Base-by-base conservation (phyloP, 2,329 filamentous ascomycete genomes). In the Clarireedia homoeocarpa region DNA sequence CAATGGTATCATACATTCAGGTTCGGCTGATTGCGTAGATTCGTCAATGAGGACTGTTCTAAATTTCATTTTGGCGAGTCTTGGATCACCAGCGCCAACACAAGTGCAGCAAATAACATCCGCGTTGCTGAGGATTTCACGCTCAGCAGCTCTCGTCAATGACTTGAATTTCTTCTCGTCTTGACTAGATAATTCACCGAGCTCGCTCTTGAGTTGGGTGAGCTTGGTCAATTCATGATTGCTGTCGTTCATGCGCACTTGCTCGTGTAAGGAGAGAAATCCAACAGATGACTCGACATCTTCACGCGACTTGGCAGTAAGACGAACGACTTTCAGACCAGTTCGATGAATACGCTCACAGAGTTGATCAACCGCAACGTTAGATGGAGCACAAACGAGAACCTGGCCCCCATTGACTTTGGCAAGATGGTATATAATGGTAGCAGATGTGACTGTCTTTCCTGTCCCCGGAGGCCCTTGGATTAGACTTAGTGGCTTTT, bases 131-230 rank as follows among this genome's bases (percentile, higher is more conserved):
- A 99, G 78, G 59, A 99, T 96, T 71, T 99, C 94, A 55, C 91
- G 87, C 73, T 99, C 94, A 7, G 94, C 94, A 57, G 88, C 86
- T 65, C 95, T 88, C 58, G 91, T 96, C 51, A 99, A 81, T 69
- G 95, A 89, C 75, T 96, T 96, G 78, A 94, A 94, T 68, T 95
- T 96, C 80, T 99, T 99, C 74, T 99, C 94, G 68, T 99, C 94
- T 71, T 95, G 88, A 66, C 89, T 95, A 4, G 90, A 94, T 60
- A 99, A 72, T 74, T 97, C 94, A 58, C 92, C 91, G 48, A 92
- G 77, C 66, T 96, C 91, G 55, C 80, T 85, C 79, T 99, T 99
- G 57, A 99, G 83, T 71, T 95, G 89, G 51, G 90, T 90, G 54
- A 97, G 83, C 71, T 96, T 97, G 67, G 86, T 85, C 57, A 99